These are phyloP conservation scores for Cyphellophora europaea DNA, from an alignment of 2,329 filamentous ascomycete species.

Conservation along the genomic window DNA sequence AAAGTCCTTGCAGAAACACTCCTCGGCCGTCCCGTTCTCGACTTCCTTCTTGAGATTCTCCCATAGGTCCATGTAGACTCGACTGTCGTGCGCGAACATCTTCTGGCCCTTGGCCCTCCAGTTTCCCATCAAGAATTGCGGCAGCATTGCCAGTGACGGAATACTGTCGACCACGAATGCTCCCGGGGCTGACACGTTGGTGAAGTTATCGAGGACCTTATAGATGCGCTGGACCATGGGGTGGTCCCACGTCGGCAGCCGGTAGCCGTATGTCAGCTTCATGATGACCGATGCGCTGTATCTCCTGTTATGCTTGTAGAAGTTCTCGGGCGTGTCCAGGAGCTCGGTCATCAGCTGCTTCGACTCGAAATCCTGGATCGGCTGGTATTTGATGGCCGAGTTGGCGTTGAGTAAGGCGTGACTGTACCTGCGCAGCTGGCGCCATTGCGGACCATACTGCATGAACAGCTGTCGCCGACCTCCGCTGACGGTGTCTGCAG, in stretches of 20 bases:
- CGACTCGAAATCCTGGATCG: slow-evolving; percentile 41
- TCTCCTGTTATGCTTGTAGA: slow-evolving; percentile 37
- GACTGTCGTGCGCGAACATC: slow-evolving; percentile 8
- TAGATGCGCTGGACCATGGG: slow-evolving; percentile 34
- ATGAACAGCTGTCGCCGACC: slow-evolving; percentile 37
- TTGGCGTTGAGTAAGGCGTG: no score
- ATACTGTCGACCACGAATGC: slow-evolving; percentile 36
- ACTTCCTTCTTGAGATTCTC: slow-evolving; percentile 11
- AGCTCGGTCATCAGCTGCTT: slow-evolving; percentile 34
- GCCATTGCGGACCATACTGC: slow-evolving; percentile 40
- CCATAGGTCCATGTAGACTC: no score
- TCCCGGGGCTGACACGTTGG: slow-evolving; percentile 38
- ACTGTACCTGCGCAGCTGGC: slow-evolving; percentile 30
- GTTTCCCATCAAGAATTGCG: no score
- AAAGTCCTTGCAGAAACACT: slow-evolving; percentile 14
- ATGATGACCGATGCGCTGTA: slow-evolving; percentile 43
- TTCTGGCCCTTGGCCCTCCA: slow-evolving; percentile 11
- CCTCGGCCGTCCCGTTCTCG: slow-evolving; percentile 6
- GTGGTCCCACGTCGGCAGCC: slow-evolving; percentile 32
- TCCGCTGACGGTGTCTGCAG: slow-evolving; percentile 21
- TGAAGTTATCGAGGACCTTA: no score
- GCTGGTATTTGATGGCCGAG: slow-evolving; percentile 37
- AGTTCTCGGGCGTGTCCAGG: slow-evolving; percentile 28
- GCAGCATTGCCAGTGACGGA: slow-evolving; percentile 34
- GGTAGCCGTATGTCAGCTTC: slow-evolving; percentile 42